Evolutionary conservation across 805 yeast genomes (phyloP), one percentile per base, ranked within the genome.

Genomic region (Vanderwaltozyma yarrowii): DNA sequence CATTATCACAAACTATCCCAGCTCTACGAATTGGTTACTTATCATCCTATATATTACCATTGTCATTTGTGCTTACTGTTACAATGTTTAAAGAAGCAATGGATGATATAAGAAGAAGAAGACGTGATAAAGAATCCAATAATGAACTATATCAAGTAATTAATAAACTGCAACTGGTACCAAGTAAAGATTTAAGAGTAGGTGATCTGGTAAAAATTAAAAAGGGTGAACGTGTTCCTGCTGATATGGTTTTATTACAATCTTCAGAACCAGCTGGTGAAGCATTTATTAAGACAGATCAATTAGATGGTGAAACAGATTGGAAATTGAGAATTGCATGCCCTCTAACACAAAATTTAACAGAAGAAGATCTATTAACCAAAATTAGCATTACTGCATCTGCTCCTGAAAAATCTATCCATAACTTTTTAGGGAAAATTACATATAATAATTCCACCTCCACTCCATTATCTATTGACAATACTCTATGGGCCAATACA

Each of bases 271-370:
- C 69, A 2, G 69, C 73, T 3, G 96, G 96, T 7, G 99, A 92
- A 54, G 73, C 88, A 2, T 92, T 94, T 52, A 84, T 92, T 46
- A 83, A 94, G 51, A 92, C 99, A 0, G 99, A 92, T 65, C 99
- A 92, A 62, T 67, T 92, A 36, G 99, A 92, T 60, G 99, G 99
- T 55, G 99, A 92, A 60, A 92, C 99, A 5, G 99, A 92, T 63
- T 92, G 99, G 99, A 92, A 92, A 58, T 67, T 92, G 39, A 69
- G 98, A 50, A 64, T 84, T 28, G 92, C 96, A 0, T 71, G 79
- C 34, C 70, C 78, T 11, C 52, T 77, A 21, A 84, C 96, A 1
- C 97, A 89, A 55, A 59, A 59, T 26, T 47, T 74, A 31, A 60
- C 73, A 11, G 62, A 71, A n/a, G 65, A 66, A 35, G 74, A 73